Percentiles rank a stretch among this genome's conserved stretches.
These are phyloP conservation scores for Daedaleopsis sinensis DNA, from an alignment of 768 basidiomycete species.

Conservation along the genomic window DNA sequence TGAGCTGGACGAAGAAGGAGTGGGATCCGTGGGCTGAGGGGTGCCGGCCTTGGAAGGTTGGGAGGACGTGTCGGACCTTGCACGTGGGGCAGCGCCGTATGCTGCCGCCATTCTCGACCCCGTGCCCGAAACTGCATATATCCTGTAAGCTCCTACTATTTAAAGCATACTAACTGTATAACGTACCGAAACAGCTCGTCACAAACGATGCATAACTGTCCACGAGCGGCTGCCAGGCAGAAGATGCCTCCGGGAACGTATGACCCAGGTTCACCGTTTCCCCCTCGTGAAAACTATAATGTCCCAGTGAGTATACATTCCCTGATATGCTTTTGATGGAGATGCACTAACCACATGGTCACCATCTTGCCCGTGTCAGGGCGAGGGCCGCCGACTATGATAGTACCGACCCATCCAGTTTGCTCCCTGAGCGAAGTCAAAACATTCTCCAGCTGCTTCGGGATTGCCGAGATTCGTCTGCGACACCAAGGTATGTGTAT, in stretches of 20 bases:
- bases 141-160: too few relatives aligned
- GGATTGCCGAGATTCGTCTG: too few relatives aligned
- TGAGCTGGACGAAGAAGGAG: too few relatives aligned
- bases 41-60: too few relatives aligned
- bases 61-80: too few relatives aligned
- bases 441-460: background rate
- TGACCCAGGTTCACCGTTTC: background rate
- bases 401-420: constrained; percentile 27
- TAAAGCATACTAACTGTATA: too few relatives aligned
- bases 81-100: too few relatives aligned
- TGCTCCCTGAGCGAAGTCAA: constrained; percentile 36
- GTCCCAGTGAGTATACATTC: background rate
- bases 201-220: background rate
- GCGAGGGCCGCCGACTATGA: background rate
- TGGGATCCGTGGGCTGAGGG: too few relatives aligned
- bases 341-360: background rate
- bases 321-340: background rate
- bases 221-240: background rate
- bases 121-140: too few relatives aligned
- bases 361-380: background rate
- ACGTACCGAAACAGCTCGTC: background rate
- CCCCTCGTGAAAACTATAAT: background rate
- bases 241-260: background rate
- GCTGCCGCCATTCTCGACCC: too few relatives aligned
- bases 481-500: background rate